phyloP scores from a whole-genome alignment of 495 filamentous ascomycete species.

The Tuber magnatum region DNA sequence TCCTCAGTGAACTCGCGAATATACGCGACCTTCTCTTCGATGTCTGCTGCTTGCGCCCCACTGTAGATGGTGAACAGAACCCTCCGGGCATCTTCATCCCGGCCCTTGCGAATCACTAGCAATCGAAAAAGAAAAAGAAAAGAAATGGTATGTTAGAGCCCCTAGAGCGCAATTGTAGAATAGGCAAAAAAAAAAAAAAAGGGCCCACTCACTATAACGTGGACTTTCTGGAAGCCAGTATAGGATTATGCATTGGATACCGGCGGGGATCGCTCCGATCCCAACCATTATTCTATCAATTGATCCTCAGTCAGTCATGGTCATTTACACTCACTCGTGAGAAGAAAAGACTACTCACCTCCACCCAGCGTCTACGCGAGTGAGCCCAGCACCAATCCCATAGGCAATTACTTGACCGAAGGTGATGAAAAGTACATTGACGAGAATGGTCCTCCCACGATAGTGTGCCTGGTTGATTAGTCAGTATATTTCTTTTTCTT shows the following conservation, averaged over 20 bases:
- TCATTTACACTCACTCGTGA: neutral
- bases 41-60: conserved; percentile 20
- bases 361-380: conserved; percentile 47
- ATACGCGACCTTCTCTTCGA: conserved; percentile 24
- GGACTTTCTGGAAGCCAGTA: conserved; percentile 51
- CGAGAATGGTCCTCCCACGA: conserved; percentile 51
- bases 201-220: conserved; percentile 39
- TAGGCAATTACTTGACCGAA: conserved; percentile 50
- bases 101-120: conserved; percentile 25
- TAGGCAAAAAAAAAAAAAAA: neutral
- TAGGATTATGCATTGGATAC: conserved; percentile 45
- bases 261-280: conserved; percentile 48
- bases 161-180: neutral
- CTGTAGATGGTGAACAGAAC: conserved; percentile 30
- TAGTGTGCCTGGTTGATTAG: conserved; percentile 42
- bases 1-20: conserved; percentile 46
- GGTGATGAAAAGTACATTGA: conserved; percentile 53
- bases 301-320: neutral
- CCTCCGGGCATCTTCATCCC: conserved; percentile 14
- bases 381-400: conserved; percentile 50
- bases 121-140: neutral
- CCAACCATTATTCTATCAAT: conserved; percentile 44
- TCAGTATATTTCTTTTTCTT: neutral
- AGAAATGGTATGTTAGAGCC: neutral
- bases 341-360: conserved; percentile 37